Evolutionary conservation across 2,329 filamentous ascomycete genomes (phyloP), one percentile per base, ranked within the genome.

Genomic region (Chrysosporium queenslandicum): DNA sequence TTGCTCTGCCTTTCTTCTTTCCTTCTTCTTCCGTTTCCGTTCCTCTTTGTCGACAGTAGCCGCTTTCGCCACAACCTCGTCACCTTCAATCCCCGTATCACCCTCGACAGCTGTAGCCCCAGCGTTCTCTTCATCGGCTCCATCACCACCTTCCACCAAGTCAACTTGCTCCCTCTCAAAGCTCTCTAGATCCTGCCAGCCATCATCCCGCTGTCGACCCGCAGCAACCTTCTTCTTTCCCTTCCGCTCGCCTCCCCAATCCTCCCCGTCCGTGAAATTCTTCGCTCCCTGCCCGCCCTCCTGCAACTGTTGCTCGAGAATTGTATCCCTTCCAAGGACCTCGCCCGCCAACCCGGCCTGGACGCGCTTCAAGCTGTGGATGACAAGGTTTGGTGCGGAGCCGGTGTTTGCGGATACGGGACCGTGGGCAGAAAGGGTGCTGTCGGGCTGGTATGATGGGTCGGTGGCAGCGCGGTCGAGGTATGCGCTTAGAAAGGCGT

Each of bases 21-120:
- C 72, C 63, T 78, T 79, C 72, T 81, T 81, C 54, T 69, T 71
- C 58, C 69, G 69, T 65, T 77, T 80, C 56, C 76, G 70, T 51
- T 75, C 74, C 56, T 76, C 76, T 63, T 76, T 77, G 56, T 77
- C 74, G 46, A 71, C 56, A 45, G 60, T 65, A 46, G 66, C 62
- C 23, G 59, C 59, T 4, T 66, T 64, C 50, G 72, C 56, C 50
- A 73, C 70, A 1, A 70, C 65, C 34, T 73, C 66, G 18, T 67
- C 62, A 27, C 63, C 66, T 53, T 67, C 67, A 36, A 66, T 63
- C 39, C 62, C 65, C 54, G 70, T 65, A 52, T 70, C 64, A 56
- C 61, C 59, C 12, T 40, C 67, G 37, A 66, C 63, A 40, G 63
- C 65, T 53, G 71, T 65, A 53, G 70, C 64, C 56, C 61, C 59